Evolutionary conservation across 768 basidiomycete genomes (phyloP), one percentile per base, ranked within the genome.

Genomic region (Rhodotorula toruloides): DNA sequence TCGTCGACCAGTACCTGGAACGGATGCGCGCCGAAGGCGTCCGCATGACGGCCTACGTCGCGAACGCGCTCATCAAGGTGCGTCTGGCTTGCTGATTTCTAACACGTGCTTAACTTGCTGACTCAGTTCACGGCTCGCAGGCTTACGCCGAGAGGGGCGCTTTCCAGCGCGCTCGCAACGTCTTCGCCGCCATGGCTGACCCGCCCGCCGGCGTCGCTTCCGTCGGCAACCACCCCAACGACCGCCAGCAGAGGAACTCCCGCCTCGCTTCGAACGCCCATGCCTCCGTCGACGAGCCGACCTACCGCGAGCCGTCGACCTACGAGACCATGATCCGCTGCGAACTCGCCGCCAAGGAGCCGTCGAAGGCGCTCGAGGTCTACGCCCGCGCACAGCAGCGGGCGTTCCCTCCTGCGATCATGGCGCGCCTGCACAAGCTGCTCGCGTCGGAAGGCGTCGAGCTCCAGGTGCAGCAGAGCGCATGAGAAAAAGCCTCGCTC

Each of bases 11-110:
- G 25, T 91, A 90, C 75, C 77, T 87, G 42, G 76, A 79, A 39
- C 83, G 84, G 63, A 84, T 97, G 80, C 79, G 78, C 31, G 72
- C 78, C 2, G 80, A 82, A 11, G 84, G 85, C 39, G 84, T 92
- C 13, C 87, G 88, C 73, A 87, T 91, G 84, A 97, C 93, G 4
- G 92, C 94, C 11, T 99, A 99, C 78, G 89, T 97, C 70, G 88
- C 87, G 34, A 97, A 97, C 79, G 81, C 87, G 62, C 79, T 90
- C 73, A 75, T 74, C 65, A 73, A 66, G 66, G 72, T 73, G 50
- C 54, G 65, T 58, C 34, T 46, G 0, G 5, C 42, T 37, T 31
- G 12, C 14, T 27, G 7, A 34, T 13, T 34, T 31, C n/a, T 14
- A 3, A 19, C 27, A 27, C 42, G 0, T 31, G 36, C 9, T 43